Conservation (phyloP, 2,329 filamentous ascomycete species). For the Apiospora marii region DNA sequence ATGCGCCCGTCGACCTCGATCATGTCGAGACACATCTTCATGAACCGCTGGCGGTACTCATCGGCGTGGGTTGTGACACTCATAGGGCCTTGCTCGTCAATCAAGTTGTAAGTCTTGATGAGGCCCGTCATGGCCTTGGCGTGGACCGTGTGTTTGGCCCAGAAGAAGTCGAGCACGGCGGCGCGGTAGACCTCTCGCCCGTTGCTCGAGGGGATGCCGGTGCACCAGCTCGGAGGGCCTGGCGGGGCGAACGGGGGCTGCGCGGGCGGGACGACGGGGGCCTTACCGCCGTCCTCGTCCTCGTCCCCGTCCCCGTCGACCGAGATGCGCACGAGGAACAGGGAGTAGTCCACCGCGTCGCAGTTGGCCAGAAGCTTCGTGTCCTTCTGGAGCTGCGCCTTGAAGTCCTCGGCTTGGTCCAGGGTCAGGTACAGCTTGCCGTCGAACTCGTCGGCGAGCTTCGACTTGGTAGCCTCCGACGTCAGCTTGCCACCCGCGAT, state of each 20-base stretch:
- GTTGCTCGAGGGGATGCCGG: conserved; percentile 66
- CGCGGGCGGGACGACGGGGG: conserved; percentile 34
- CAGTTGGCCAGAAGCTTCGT: conserved; percentile 67
- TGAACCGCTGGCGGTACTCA: conserved; percentile 68
- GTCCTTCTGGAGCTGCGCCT: conserved; percentile 64
- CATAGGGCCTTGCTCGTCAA: conserved; percentile 74
- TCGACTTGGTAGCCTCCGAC: conserved; percentile 69
- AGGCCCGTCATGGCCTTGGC: conserved; percentile 72
- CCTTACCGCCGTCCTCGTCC: background rate
- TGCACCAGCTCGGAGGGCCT: conserved; percentile 62
- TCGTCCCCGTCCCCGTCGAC: conserved; percentile 27
- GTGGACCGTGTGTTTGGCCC: conserved; percentile 75
- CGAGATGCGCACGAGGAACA: conserved; percentile 69
- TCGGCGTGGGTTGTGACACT: conserved; percentile 74
- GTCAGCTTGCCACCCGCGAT: conserved; percentile 70
- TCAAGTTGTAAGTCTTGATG: conserved; percentile 68
- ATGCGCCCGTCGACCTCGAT: conserved; percentile 41
- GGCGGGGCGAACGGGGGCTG: conserved; percentile 45
- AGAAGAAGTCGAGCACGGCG: conserved; percentile 78
- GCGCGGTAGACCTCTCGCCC: conserved; percentile 73
- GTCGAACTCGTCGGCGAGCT: conserved; percentile 72
- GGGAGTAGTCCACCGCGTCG: conserved; percentile 78
- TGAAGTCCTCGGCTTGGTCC: conserved; percentile 63
- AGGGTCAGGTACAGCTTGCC: conserved; percentile 68
- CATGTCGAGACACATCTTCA: conserved; percentile 57